Base-by-base conservation (phyloP, 208 protist genomes). In the Kentomonas sorsogonicus region DNA sequence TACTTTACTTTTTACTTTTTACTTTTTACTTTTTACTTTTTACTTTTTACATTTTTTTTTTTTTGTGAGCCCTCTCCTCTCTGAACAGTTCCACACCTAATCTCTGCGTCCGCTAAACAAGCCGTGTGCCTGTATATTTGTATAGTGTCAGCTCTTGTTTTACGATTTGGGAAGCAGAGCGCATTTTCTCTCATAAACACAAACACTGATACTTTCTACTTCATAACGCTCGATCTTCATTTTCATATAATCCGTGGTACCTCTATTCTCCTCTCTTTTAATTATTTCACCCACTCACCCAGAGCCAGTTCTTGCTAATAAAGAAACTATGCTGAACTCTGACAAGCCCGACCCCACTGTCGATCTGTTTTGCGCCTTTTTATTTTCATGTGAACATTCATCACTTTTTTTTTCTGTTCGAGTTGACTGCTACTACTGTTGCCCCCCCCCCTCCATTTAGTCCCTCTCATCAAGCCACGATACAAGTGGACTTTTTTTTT, bases 401-500 rank as follows among this genome's bases (percentile, higher is more conserved):
- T 9, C 10, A 10, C n/a, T 54, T 57, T 1, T 16, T 23, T 25
- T 13, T 45, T 31, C 4, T 53, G 46, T 56, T 54, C 3, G 54
- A 56, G 40, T 54, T 63, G 7, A 45, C 47, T 25, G 33, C 43
- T 36, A 0, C 23, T 53, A n/a, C n/a, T n/a, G n/a, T n/a, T n/a
- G n/a, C n/a, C n/a, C n/a, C n/a, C n/a, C n/a, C n/a, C n/a, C n/a
- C n/a, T n/a, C n/a, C n/a, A n/a, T n/a, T n/a, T n/a, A n/a, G n/a
- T n/a, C n/a, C n/a, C n/a, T n/a, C n/a, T n/a, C n/a, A n/a, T n/a
- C n/a, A n/a, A n/a, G n/a, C n/a, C n/a, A n/a, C n/a, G n/a, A n/a
- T n/a, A n/a, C n/a, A n/a, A n/a, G n/a, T n/a, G n/a, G n/a, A 27
- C n/a, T 57, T 54, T 52, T 58, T 48, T 60, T 29, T 10, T 48